Evolutionary conservation across 129 eudicot genomes (phyloP).

Genomic region (Tagetes erecta): DNA sequence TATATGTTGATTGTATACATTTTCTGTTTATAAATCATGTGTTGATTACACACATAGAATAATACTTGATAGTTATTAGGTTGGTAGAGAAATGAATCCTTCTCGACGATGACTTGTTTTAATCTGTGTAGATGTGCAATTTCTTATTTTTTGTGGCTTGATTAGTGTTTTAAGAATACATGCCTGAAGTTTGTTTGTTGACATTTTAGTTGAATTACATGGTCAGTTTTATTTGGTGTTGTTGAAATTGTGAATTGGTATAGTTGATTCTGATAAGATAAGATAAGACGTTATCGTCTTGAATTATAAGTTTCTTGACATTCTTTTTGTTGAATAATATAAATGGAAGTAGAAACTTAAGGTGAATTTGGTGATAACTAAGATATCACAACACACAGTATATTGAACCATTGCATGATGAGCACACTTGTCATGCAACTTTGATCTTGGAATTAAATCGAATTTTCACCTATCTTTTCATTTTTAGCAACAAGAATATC

Average conservation of each 20-base stretch:
- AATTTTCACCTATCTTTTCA: neutral
- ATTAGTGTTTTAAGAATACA: too few species aligned
- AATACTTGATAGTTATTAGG: too few species aligned
- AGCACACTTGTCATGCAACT: neutral
- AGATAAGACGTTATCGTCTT: neutral
- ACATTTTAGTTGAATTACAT: neutral
- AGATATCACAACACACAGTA: neutral
- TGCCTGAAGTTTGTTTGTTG: neutral
- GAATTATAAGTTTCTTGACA: neutral
- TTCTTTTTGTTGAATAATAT: neutral
- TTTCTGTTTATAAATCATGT: too few species aligned
- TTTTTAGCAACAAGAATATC: constrained; percentile 42
- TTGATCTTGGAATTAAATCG: neutral
- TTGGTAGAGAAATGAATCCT: too few species aligned
- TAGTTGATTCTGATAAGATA: constrained; percentile 6
- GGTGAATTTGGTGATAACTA: constrained; percentile 13
- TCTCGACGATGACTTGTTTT: too few species aligned
- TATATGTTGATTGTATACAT: too few species aligned
- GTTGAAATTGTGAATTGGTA: constrained; percentile 12
- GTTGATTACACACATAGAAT: too few species aligned
- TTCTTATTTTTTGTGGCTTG: too few species aligned
- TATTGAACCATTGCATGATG: neutral
- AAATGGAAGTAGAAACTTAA: neutral
- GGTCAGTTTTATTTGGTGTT: neutral
- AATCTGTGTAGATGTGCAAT: too few species aligned